A percentile compares a stretch with the other conserved stretches of the same genome.
These are phyloP conservation scores for Pythium aquatile DNA, from an alignment of 352 stramenopile genomes.

Conservation along the genomic window DNA sequence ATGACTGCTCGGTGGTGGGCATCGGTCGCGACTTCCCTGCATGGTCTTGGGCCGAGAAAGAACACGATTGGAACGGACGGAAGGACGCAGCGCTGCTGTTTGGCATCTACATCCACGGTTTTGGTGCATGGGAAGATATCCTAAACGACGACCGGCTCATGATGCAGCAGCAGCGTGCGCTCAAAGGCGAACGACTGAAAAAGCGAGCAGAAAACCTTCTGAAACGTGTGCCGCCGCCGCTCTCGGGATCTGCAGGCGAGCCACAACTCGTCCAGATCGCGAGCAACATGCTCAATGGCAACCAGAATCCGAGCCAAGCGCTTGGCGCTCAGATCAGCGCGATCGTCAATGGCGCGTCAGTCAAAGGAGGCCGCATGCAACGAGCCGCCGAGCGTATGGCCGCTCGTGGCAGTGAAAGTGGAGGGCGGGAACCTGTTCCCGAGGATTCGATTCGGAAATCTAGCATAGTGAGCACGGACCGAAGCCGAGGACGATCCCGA, in stretches of 20 bases:
- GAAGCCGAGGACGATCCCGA: slow-evolving; percentile 12
- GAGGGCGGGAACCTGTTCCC: slow-evolving; percentile 4
- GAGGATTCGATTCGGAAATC: slow-evolving; percentile 48
- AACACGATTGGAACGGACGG: slow-evolving; percentile 74
- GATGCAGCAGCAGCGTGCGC: slow-evolving; percentile 74
- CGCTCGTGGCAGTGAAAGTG: slow-evolving; percentile 27
- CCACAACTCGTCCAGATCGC: slow-evolving; percentile 61
- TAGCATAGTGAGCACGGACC: slow-evolving; percentile 27
- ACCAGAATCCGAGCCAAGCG: slow-evolving; percentile 49
- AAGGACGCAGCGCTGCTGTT: slow-evolving; percentile 82
- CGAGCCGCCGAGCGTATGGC: slow-evolving; percentile 63
- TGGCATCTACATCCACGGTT: slow-evolving; percentile 83
- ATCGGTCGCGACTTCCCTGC: slow-evolving; percentile 60
- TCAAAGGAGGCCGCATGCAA: slow-evolving; percentile 57
- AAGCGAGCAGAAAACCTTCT: slow-evolving; percentile 83
- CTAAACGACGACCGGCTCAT: slow-evolving; percentile 77
- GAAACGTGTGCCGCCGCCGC: slow-evolving; percentile 62
- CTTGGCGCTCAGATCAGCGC: slow-evolving; percentile 69
- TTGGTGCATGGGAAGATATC: slow-evolving; percentile 86
- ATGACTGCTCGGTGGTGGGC: slow-evolving; percentile 60
- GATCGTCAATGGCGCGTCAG: slow-evolving; percentile 54
- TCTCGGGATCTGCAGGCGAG: slow-evolving; percentile 44
- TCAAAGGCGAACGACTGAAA: slow-evolving; percentile 84
- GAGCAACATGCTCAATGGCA: slow-evolving; percentile 33
- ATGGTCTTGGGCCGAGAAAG: slow-evolving; percentile 80